A percentile compares a stretch with the other conserved stretches of the same genome.
phyloP scores from a whole-genome alignment of 192 early-diverging fungal genomes.

The Coemansia pectinata region DNA sequence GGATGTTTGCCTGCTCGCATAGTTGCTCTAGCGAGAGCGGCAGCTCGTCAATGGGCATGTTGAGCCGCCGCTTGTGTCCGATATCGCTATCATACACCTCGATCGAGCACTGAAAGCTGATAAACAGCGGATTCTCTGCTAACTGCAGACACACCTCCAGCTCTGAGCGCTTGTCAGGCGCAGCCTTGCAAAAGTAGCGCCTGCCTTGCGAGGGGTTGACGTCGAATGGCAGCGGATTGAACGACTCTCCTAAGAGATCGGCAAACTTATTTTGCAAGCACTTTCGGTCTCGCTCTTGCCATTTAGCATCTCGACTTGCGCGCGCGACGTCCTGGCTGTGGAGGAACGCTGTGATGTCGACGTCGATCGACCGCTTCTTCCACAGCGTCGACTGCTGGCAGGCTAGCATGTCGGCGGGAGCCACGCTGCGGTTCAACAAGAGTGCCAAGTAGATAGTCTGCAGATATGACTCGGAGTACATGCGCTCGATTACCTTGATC shows the following conservation, averaged over 20 bases:
- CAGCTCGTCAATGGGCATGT: conserved; percentile 46
- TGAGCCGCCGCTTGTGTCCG: conserved; percentile 35
- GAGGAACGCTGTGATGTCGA: conserved; percentile 54
- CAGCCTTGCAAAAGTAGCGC: conserved; percentile 45
- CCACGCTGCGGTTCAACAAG: conserved; percentile 38
- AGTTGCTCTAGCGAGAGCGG: conserved; percentile 46
- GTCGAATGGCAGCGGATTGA: conserved; percentile 30
- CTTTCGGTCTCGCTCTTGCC: conserved; percentile 40
- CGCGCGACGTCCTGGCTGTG: conserved; percentile 55
- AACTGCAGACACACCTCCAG: conserved; percentile 50
- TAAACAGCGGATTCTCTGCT: conserved; percentile 48
- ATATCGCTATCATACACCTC: conserved; percentile 34
- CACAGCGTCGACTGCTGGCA: conserved; percentile 43
- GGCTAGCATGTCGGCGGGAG: conserved; percentile 37
- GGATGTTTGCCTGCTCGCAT: conserved; percentile 45
- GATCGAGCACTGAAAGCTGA: conserved; percentile 50
- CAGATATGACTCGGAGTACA: conserved; percentile 50
- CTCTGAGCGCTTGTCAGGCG: conserved; percentile 29
- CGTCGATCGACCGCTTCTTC: conserved; percentile 44
- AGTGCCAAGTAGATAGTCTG: conserved; percentile 55
- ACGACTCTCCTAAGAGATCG: conserved; percentile 43
- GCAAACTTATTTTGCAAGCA: conserved; percentile 39
- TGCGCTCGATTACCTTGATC: conserved; percentile 47
- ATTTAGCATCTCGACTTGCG: conserved; percentile 28
- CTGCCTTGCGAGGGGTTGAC: conserved; percentile 41